These are phyloP conservation scores for Hortaea werneckii DNA, from an alignment of 2,329 filamentous ascomycete genomes.

Conservation along the genomic window DNA sequence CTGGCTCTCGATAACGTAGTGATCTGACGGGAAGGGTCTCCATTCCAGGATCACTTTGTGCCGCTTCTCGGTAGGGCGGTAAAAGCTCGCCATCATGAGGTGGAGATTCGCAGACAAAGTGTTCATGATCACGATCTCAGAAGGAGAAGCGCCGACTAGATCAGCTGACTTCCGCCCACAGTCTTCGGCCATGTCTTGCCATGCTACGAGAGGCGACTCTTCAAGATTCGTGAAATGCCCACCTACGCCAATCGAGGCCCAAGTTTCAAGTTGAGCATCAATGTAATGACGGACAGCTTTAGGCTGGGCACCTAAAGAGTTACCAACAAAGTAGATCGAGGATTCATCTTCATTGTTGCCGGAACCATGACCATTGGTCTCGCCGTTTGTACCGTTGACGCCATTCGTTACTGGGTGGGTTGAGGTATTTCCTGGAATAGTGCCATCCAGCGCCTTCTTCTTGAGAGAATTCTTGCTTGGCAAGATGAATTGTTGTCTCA, in stretches of 20 bases:
- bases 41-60: conserved; percentile 81
- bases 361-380: background rate
- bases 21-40: conserved; percentile 81
- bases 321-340: conserved; percentile 75
- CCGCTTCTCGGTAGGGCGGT: conserved; percentile 52
- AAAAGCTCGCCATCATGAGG: conserved; percentile 77
- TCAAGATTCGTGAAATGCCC: conserved; percentile 50
- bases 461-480: conserved; percentile 8
- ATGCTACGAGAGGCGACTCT: conserved; percentile 58
- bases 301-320: conserved; percentile 79
- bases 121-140: conserved; percentile 80
- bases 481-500: conserved; percentile 1
- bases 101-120: conserved; percentile 74
- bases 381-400: background rate
- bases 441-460: conserved; percentile 5
- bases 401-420: background rate
- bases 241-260: conserved; percentile 76
- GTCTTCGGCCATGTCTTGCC: conserved; percentile 68
- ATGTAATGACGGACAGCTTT: conserved; percentile 56
- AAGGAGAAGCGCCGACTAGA: conserved; percentile 61
- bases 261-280: conserved; percentile 65
- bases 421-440: conserved; percentile 2
- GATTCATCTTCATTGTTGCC: conserved; percentile 23
- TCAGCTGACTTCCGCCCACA: conserved; percentile 59
- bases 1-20: conserved; percentile 78